Percentiles rank a stretch among this genome's conserved stretches.
These are phyloP conservation scores for Herpetomonas samuelpessoai DNA, from an alignment of 208 protist species.

Conservation along the genomic window DNA sequence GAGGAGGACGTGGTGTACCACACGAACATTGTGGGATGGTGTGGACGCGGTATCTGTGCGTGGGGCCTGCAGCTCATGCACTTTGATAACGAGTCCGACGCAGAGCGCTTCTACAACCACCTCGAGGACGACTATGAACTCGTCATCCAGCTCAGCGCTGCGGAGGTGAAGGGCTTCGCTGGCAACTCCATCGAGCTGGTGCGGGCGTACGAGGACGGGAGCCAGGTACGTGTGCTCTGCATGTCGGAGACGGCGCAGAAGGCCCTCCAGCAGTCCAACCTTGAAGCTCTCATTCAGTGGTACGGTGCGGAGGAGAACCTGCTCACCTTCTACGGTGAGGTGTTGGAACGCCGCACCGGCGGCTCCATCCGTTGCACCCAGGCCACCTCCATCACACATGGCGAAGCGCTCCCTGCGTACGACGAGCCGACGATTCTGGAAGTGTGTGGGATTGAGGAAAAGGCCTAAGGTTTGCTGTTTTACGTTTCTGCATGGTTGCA, in stretches of 20 bases:
- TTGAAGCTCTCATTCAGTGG: constrained; percentile 31
- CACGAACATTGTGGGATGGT: constrained; percentile 81
- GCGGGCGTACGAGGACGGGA: constrained; percentile 7
- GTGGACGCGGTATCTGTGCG: constrained; percentile 71
- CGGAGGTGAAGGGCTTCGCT: constrained; percentile 57
- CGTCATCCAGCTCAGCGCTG: constrained; percentile 52
- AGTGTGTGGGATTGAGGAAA: neutral
- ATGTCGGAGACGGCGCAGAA: constrained; percentile 54
- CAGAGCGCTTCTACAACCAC: constrained; percentile 58
- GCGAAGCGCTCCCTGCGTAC: constrained; percentile 1
- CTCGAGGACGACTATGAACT: constrained; percentile 41
- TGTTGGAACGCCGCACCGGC: constrained; percentile 57
- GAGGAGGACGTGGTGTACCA: constrained; percentile 36
- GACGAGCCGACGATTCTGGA: neutral
- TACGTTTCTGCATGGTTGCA: too few species aligned
- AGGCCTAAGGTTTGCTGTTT: too few species aligned
- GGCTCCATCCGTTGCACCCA: constrained; percentile 49
- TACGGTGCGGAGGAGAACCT: constrained; percentile 59
- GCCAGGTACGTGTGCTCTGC: constrained; percentile 37
- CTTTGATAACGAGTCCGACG: constrained; percentile 49
- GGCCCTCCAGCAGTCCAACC: constrained; percentile 26
- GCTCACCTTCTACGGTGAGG: constrained; percentile 52
- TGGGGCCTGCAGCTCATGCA: constrained; percentile 53
- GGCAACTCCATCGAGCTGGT: constrained; percentile 58
- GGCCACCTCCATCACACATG: constrained; percentile 46